phyloP scores from a whole-genome alignment of 257 asterid genomes.

The Salvia splendens region DNA sequence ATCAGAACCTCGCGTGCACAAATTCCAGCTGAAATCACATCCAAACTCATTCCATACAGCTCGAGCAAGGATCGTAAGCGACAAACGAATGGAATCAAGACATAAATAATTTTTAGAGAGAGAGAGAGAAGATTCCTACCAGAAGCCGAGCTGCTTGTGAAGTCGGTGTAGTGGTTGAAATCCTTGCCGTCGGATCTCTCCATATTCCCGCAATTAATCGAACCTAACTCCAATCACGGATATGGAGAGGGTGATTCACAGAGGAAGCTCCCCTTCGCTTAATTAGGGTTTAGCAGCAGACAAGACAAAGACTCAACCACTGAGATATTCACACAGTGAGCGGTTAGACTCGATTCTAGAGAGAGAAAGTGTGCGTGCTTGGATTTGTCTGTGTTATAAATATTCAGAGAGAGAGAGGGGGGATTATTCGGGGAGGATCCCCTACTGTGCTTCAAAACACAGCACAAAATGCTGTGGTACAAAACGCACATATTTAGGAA shows the following conservation, averaged over 20 bases:
- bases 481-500: too few species aligned
- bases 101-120: neutral
- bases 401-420: neutral
- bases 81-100: conserved; percentile 4
- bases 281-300: conserved; percentile 48
- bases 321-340: conserved; percentile 36
- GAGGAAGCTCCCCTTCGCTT: conserved; percentile 3
- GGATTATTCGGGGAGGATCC: too few species aligned
- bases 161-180: conserved; percentile 41
- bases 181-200: conserved; percentile 47
- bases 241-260: conserved; percentile 16
- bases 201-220: conserved; percentile 36
- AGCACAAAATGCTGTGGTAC: too few species aligned
- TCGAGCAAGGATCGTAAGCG: conserved; percentile 18
- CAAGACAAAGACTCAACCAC: conserved; percentile 27
- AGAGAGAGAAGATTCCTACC: conserved; percentile 39
- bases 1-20: conserved; percentile 2
- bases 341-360: conserved; percentile 31
- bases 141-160: conserved; percentile 48
- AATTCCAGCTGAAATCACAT: conserved; percentile 17
- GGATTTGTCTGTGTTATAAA: conserved; percentile 7
- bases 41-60: neutral
- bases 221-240: conserved; percentile 20
- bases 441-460: too few species aligned
- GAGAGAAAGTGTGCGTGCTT: neutral